A percentile compares a stretch with the other conserved stretches of the same genome.
These are phyloP conservation scores for Metschnikowia koreensis DNA, from an alignment of 805 yeast genomes.

Conservation along the genomic window DNA sequence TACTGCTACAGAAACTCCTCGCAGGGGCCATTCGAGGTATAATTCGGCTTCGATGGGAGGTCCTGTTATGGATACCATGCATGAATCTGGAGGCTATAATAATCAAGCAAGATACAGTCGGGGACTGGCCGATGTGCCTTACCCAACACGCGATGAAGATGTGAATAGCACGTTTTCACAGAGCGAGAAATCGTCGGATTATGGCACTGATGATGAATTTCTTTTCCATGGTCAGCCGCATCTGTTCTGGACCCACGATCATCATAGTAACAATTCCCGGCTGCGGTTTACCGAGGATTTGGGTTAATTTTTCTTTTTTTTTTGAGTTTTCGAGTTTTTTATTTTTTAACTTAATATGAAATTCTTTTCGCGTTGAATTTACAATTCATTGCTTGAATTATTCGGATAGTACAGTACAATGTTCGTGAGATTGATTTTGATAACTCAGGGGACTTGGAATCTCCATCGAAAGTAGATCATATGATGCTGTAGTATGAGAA, in stretches of 20 bases:
- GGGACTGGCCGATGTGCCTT: constrained; percentile 6
- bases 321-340: too few species aligned
- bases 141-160: constrained; percentile 10
- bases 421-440: too few species aligned
- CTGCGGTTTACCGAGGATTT: constrained; percentile 21
- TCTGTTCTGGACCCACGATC: constrained; percentile 12
- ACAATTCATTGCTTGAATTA: too few species aligned
- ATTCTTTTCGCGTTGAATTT: too few species aligned
- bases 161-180: background rate
- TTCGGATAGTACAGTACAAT: background rate
- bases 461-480: too few species aligned
- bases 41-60: constrained; percentile 8
- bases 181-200: constrained; percentile 14
- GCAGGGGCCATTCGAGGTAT: constrained; percentile 15
- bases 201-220: constrained; percentile 16
- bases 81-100: constrained; percentile 4
- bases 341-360: too few species aligned
- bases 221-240: constrained; percentile 10
- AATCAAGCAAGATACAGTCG: background rate
- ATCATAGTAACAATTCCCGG: constrained; percentile 18
- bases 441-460: too few species aligned
- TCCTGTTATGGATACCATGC: constrained; percentile 11
- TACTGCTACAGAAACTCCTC: constrained; percentile 10
- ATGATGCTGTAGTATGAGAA: too few species aligned
- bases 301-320: background rate